A percentile compares a stretch with the other conserved stretches of the same genome.
Conservation (phyloP, 106 monocot genomes). For the Ottelia alismoides region DNA sequence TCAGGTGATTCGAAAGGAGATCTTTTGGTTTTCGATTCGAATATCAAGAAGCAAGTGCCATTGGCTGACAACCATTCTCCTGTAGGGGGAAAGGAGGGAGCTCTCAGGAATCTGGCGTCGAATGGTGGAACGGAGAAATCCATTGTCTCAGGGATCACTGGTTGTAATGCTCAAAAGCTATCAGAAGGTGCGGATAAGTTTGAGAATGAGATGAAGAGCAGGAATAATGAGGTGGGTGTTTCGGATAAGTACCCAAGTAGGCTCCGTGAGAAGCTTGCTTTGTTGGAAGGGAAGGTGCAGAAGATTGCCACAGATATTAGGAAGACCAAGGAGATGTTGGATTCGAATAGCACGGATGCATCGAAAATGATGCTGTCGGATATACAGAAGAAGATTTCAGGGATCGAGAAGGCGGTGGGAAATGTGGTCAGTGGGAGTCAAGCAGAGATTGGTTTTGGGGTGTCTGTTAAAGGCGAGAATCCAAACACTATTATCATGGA, state of each 20-base stretch:
- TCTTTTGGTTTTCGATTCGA: too few species aligned
- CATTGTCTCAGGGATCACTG: too few species aligned
- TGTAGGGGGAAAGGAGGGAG: too few species aligned
- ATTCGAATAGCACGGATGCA: slow-evolving; percentile 46
- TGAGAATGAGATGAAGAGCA: slow-evolving; percentile 25
- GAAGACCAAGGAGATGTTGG: slow-evolving; percentile 86
- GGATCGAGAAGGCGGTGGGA: slow-evolving; percentile 74
- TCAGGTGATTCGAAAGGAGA: too few species aligned
- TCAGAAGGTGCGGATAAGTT: slow-evolving; percentile 19
- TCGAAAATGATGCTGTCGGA: slow-evolving; percentile 76
- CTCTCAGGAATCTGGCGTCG: too few species aligned
- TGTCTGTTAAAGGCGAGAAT: slow-evolving; percentile 8
- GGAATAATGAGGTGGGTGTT: slow-evolving; percentile 1
- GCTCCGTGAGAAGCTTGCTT: slow-evolving; percentile 80
- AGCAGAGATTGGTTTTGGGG: slow-evolving; percentile 7
- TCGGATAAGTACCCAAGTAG: slow-evolving; percentile 40
- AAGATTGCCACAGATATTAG: slow-evolving; percentile 93
- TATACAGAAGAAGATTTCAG: slow-evolving; percentile 77
- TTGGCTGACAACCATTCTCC: too few species aligned
- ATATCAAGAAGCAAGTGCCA: too few species aligned
- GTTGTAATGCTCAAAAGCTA: too few species aligned
- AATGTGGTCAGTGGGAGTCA: slow-evolving; percentile 37
- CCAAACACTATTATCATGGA: slow-evolving; percentile 2
- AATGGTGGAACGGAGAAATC: too few species aligned
- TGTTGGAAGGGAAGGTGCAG: slow-evolving; percentile 79